Evolutionary conservation across 768 basidiomycete genomes (phyloP).

Genomic region (Serendipita sp.): DNA sequence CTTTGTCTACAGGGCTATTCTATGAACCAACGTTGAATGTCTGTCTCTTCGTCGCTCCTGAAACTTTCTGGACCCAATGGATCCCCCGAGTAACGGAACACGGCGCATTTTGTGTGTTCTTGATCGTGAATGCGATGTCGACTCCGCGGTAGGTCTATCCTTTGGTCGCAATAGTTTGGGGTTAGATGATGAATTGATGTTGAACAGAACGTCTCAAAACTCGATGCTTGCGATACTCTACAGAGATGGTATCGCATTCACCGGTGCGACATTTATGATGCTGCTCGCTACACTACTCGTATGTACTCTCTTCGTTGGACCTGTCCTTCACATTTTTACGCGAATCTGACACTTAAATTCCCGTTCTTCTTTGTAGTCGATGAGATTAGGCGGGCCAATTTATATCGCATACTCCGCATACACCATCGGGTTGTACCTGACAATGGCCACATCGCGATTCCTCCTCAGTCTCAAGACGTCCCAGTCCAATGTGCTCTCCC

Average conservation of each 20-base stretch:
- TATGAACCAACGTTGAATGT: background rate
- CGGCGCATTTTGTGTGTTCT: background rate
- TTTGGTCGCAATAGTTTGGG: background rate
- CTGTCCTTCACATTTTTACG: background rate
- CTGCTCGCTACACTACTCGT: background rate
- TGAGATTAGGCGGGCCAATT: background rate
- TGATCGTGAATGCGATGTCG: background rate
- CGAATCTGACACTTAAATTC: background rate
- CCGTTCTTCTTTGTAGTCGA: background rate
- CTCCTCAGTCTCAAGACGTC: background rate
- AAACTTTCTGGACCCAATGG: background rate
- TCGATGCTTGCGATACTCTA: background rate
- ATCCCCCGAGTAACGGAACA: background rate
- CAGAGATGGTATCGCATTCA: background rate
- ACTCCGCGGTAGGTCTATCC: background rate
- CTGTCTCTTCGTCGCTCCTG: background rate
- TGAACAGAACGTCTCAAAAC: background rate
- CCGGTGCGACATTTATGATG: background rate
- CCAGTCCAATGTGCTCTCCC: too few species aligned
- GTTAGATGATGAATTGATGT: background rate
- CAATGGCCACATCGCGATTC: background rate
- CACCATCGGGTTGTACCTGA: background rate
- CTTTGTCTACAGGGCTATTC: background rate
- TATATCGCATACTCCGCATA: background rate
- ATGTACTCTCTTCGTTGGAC: background rate